phyloP scores from a whole-genome alignment of 345 rosid species.

The Ceriops decandra region DNA sequence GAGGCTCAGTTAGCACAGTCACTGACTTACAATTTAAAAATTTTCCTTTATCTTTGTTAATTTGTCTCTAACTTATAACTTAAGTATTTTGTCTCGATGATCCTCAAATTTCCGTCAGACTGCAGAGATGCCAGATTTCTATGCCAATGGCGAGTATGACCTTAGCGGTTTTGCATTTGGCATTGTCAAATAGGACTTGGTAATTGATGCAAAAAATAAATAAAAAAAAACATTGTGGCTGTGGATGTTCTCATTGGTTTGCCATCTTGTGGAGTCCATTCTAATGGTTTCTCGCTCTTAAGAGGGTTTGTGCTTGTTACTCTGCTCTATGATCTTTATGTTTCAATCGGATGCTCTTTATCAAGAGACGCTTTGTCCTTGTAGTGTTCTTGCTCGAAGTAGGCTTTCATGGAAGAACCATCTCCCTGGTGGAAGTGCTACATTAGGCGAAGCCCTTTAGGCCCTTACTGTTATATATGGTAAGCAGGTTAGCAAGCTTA shows the following conservation, averaged over 20 bases:
- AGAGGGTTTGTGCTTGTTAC: slow-evolving; percentile 46
- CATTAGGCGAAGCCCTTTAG: slow-evolving; percentile 80
- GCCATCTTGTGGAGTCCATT: slow-evolving; percentile 91
- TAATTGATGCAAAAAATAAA: slow-evolving; percentile 52
- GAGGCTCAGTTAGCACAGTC: not conserved
- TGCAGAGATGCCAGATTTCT: slow-evolving; percentile 96
- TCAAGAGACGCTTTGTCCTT: not conserved
- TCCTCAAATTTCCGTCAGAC: slow-evolving; percentile 43
- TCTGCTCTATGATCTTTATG: too few relatives aligned
- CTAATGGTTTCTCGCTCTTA: slow-evolving; percentile 89
- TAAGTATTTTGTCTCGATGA: not conserved
- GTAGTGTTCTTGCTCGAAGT: slow-evolving; percentile 67
- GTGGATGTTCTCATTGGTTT: slow-evolving; percentile 84
- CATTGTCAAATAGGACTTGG: slow-evolving; percentile 66
- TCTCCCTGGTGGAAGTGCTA: slow-evolving; percentile 59
- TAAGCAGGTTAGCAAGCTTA: slow-evolving; percentile 54
- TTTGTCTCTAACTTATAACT: too few relatives aligned
- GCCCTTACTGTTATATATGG: slow-evolving; percentile 90
- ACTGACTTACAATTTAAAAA: too few relatives aligned
- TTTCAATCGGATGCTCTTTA: too few relatives aligned
- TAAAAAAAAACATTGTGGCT: slow-evolving; percentile 50
- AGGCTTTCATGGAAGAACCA: slow-evolving; percentile 58
- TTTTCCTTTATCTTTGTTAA: too few relatives aligned
- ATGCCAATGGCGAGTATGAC: slow-evolving; percentile 76
- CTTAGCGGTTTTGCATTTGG: slow-evolving; percentile 96